Conservation (phyloP, 2,329 filamentous ascomycete species). For the Penicillium sp. region DNA sequence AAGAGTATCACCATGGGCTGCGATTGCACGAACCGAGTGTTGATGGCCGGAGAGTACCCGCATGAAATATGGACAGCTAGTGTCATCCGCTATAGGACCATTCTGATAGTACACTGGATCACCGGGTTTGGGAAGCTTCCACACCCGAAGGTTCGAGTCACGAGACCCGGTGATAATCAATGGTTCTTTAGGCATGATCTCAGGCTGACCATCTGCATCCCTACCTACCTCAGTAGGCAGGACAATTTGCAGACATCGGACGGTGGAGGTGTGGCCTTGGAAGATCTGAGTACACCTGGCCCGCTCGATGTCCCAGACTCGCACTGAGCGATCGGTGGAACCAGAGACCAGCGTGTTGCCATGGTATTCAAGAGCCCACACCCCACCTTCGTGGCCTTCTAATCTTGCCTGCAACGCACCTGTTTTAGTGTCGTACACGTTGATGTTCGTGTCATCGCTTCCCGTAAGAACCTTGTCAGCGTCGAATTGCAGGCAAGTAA, state of each 20-base stretch:
- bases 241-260: constrained; percentile 90
- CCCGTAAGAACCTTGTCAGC: constrained; percentile 97
- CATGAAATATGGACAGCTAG: constrained; percentile 92
- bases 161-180: constrained; percentile 96
- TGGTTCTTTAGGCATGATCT: constrained; percentile 91
- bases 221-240: constrained; percentile 77
- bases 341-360: constrained; percentile 94
- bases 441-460: constrained; percentile 95
- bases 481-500: constrained; percentile 96
- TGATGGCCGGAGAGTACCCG: constrained; percentile 80
- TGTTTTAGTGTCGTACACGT: constrained; percentile 96
- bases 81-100: constrained; percentile 66
- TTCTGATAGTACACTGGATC: constrained; percentile 77
- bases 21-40: constrained; percentile 93
- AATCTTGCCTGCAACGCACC: constrained; percentile 79
- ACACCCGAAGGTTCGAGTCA: constrained; percentile 89
- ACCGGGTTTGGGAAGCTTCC: constrained; percentile 81
- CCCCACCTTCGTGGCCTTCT: constrained; percentile 91
- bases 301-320: constrained; percentile 97
- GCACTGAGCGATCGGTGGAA: constrained; percentile 93
- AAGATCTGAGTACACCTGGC: constrained; percentile 93
- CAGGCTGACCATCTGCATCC: constrained; percentile 65
- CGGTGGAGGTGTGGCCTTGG: constrained; percentile 95
- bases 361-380: constrained; percentile 96
- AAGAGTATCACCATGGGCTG: constrained; percentile 90